These are phyloP conservation scores for Populus davidiana DNA, from an alignment of 345 rosid species.

Conservation along the genomic window DNA sequence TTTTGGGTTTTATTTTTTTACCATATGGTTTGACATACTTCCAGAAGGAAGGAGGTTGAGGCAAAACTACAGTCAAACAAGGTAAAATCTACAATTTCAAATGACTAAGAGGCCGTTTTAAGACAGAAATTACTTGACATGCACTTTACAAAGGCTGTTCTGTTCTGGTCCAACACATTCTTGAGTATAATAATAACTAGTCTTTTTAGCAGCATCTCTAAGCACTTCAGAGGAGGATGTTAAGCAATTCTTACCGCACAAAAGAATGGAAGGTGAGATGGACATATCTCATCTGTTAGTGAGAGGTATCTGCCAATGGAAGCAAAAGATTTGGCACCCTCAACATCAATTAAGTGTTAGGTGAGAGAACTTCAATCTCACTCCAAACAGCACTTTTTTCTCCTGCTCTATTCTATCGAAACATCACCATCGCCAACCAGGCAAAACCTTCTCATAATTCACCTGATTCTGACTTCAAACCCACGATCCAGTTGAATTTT, in stretches of 20 bases:
- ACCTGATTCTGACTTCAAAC: background rate
- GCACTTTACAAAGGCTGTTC: no score
- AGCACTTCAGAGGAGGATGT: background rate
- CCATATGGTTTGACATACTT: background rate
- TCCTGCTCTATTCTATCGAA: constrained; percentile 2
- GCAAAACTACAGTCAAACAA: constrained; percentile 11
- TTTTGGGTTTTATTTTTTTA: background rate
- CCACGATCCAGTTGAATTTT: background rate
- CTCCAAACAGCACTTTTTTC: constrained; percentile 17
- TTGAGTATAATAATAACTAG: background rate
- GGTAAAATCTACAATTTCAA: constrained; percentile 22
- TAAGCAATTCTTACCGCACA: constrained; percentile 30
- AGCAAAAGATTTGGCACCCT: constrained; percentile 44
- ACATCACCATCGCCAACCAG: constrained; percentile 33
- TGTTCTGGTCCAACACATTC: no score
- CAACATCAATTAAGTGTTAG: constrained; percentile 30
- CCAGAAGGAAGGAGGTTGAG: constrained; percentile 20
- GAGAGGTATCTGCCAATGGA: constrained; percentile 40
- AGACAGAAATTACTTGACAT: no score
- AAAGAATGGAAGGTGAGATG: constrained; percentile 50
- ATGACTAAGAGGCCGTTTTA: background rate
- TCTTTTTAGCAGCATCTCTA: background rate
- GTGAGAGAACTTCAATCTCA: constrained; percentile 32
- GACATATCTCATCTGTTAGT: constrained; percentile 21
- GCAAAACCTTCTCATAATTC: background rate